A percentile compares a stretch with the other conserved stretches of the same genome.
These are phyloP conservation scores for Trichoderma atroviride DNA, from an alignment of 2,329 filamentous ascomycete species.

Conservation along the genomic window DNA sequence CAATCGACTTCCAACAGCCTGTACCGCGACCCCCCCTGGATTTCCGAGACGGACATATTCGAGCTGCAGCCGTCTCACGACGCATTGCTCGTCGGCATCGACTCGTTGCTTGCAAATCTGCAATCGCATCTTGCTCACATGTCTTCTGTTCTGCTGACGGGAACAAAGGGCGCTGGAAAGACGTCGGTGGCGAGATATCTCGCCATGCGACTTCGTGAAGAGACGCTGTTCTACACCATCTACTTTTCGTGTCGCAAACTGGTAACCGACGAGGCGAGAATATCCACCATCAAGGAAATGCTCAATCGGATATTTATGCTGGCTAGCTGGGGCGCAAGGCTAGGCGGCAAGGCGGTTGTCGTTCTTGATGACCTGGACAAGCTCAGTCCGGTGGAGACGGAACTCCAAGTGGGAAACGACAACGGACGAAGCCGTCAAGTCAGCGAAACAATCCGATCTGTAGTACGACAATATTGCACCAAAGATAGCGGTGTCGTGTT, in stretches of 20 bases:
- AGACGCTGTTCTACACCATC: slow-evolving; percentile 76
- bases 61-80: slow-evolving; percentile 60
- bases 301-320: slow-evolving; percentile 81
- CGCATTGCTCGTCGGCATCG: slow-evolving; percentile 79
- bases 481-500: slow-evolving; percentile 80
- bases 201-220: slow-evolving; percentile 70
- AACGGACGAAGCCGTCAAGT: slow-evolving; percentile 91
- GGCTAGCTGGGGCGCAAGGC: slow-evolving; percentile 86
- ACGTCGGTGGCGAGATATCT: slow-evolving; percentile 77
- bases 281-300: slow-evolving; percentile 89
- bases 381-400: slow-evolving; percentile 89
- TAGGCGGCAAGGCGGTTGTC: slow-evolving; percentile 81
- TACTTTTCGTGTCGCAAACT: slow-evolving; percentile 87
- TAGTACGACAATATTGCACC: slow-evolving; percentile 82
- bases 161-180: slow-evolving; percentile 88
- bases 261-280: slow-evolving; percentile 86
- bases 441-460: slow-evolving; percentile 82
- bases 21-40: slow-evolving; percentile 65
- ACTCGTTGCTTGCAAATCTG: slow-evolving; percentile 71
- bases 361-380: slow-evolving; percentile 93
- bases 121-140: slow-evolving; percentile 77
- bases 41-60: slow-evolving; percentile 47
- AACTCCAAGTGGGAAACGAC: slow-evolving; percentile 89
- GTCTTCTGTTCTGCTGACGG: slow-evolving; percentile 87
- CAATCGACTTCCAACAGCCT: slow-evolving; percentile 75